phyloP scores from a whole-genome alignment of 2,329 filamentous ascomycete genomes.

The Harringtonia aguacate region DNA sequence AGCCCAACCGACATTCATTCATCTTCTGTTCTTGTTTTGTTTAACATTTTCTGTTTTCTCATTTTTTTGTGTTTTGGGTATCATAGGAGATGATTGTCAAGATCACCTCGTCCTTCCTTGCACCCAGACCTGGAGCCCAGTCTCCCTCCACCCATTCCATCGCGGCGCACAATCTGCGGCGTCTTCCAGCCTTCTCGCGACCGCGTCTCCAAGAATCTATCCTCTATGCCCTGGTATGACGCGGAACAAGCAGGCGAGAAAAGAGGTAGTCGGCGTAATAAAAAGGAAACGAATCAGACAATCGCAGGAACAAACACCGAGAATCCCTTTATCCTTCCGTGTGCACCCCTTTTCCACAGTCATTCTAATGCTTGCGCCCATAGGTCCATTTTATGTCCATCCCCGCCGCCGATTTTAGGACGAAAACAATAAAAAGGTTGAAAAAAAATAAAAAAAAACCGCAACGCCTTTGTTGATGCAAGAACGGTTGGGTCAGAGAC shows the following conservation, averaged over 20 bases:
- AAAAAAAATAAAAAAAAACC: background rate
- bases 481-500: background rate
- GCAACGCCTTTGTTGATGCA: background rate
- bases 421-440: background rate
- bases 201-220: constrained; percentile 3
- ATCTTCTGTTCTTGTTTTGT: background rate
- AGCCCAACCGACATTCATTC: too few relatives aligned
- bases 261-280: background rate
- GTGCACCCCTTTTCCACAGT: background rate
- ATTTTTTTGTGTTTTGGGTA: constrained; percentile 6
- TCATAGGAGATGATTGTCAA: background rate
- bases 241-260: background rate
- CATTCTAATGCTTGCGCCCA: constrained; percentile 8
- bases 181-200: background rate
- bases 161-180: background rate
- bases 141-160: background rate
- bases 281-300: background rate
- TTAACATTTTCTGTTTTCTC: constrained; percentile 3
- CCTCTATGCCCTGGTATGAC: constrained; percentile 3
- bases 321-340: background rate
- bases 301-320: background rate
- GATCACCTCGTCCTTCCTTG: background rate
- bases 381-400: constrained; percentile 5
- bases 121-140: too few relatives aligned
- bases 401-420: background rate